A percentile compares a stretch with the other conserved stretches of the same genome.
Conservation (phyloP, 2,329 filamentous ascomycete species). For the Fusarium brachygibbosum region DNA sequence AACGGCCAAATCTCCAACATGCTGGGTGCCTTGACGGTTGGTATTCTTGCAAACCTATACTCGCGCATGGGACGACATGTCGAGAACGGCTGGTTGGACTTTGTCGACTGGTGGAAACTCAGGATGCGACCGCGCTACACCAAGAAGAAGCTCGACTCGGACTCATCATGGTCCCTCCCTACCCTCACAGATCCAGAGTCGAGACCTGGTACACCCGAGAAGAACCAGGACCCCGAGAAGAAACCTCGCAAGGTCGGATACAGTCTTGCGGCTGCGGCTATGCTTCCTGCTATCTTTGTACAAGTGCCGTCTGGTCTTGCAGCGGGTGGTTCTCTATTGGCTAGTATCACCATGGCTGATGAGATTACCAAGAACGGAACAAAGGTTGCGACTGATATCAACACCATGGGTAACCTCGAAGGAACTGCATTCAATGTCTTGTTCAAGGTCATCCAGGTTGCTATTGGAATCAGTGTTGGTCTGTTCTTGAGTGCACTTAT, state of each 20-base stretch:
- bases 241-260: slow-evolving; percentile 70
- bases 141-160: slow-evolving; percentile 47
- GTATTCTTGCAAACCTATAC: slow-evolving; percentile 83
- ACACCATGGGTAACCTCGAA: slow-evolving; percentile 53
- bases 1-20: slow-evolving; percentile 84
- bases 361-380: slow-evolving; percentile 63
- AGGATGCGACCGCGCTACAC: slow-evolving; percentile 56
- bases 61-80: slow-evolving; percentile 73
- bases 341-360: slow-evolving; percentile 69
- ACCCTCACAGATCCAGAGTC: slow-evolving; percentile 53
- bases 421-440: slow-evolving; percentile 67
- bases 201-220: slow-evolving; percentile 41
- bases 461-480: slow-evolving; percentile 73
- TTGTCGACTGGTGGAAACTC: slow-evolving; percentile 64
- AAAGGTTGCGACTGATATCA: slow-evolving; percentile 44
- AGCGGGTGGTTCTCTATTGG: slow-evolving; percentile 69
- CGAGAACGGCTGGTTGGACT: slow-evolving; percentile 67
- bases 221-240: slow-evolving; percentile 46
- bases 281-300: slow-evolving; percentile 88
- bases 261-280: slow-evolving; percentile 84
- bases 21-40: slow-evolving; percentile 81
- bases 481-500: slow-evolving; percentile 69
- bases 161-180: slow-evolving; percentile 51
- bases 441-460: slow-evolving; percentile 71
- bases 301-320: slow-evolving; percentile 75